Evolutionary conservation across 371 early-diverging fungal genomes (phyloP).

Genomic region (Amoeboaphelidium occidentale): DNA sequence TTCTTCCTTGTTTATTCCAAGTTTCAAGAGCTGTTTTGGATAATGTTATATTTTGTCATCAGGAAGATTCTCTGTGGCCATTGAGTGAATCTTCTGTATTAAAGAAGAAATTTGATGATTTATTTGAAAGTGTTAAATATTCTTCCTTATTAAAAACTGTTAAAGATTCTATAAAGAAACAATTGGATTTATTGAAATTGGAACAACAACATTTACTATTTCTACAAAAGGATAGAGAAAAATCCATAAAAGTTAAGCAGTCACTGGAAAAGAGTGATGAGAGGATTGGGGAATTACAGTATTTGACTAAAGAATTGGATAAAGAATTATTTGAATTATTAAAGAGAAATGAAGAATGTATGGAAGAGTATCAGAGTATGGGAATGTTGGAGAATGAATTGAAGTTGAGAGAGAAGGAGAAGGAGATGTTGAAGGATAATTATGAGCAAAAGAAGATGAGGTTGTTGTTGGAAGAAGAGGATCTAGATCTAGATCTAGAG

Average conservation of each 20-base stretch:
- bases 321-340: neutral
- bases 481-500: neutral
- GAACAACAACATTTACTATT: slow-evolving; percentile 21
- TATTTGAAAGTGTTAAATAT: slow-evolving; percentile 78
- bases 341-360: neutral
- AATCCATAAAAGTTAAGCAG: slow-evolving; percentile 37
- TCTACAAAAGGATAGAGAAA: slow-evolving; percentile 35
- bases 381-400: neutral
- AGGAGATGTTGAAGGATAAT: neutral
- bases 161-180: slow-evolving; percentile 8
- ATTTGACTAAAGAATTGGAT: neutral
- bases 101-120: slow-evolving; percentile 98
- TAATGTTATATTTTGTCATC: slow-evolving; percentile 98
- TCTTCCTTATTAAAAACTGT: slow-evolving; percentile 8
- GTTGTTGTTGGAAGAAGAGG: neutral
- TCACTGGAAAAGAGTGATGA: too few species aligned
- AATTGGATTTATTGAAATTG: slow-evolving; percentile 7
- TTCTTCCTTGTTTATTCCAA: slow-evolving; percentile 62
- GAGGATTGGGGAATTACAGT: too few species aligned
- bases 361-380: neutral
- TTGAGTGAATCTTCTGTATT: slow-evolving; percentile 64
- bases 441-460: neutral
- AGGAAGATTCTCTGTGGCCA: slow-evolving; percentile 98
- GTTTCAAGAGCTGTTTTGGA: slow-evolving; percentile 82
- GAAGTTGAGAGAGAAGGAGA: neutral